Percentiles rank a stretch among this genome's conserved stretches.
Evolutionary conservation across 441 rosid species (phyloP).

Genomic region (Erodium trifolium): DNA sequence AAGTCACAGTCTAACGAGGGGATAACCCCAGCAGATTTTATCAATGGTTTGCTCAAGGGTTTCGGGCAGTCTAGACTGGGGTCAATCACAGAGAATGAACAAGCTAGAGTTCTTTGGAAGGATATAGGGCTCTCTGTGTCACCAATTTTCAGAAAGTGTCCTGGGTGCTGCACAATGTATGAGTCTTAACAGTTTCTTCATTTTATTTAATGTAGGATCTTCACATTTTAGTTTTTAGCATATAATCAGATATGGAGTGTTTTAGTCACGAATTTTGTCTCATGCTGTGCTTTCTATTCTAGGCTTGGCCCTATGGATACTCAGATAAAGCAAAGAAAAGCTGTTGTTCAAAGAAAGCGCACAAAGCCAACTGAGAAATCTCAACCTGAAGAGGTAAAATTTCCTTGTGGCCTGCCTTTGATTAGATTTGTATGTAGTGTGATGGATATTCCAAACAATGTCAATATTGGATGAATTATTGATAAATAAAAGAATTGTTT

Average conservation of each 20-base stretch:
- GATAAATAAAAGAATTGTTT: not conserved
- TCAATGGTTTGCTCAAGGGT: slow-evolving; percentile 36
- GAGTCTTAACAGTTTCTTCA: no score
- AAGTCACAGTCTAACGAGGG: slow-evolving; percentile 57
- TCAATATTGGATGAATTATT: not conserved
- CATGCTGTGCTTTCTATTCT: not conserved
- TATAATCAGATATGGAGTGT: not conserved
- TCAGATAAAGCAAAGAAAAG: slow-evolving; percentile 21
- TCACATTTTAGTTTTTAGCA: no score
- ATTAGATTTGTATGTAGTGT: not conserved
- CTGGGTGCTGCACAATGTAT: slow-evolving; percentile 24
- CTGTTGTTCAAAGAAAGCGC: slow-evolving; percentile 15
- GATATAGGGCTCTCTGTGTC: slow-evolving; percentile 22
- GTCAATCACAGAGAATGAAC: slow-evolving; percentile 9
- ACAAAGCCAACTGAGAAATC: slow-evolving; percentile 17
- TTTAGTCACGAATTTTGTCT: not conserved
- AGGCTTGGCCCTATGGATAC: slow-evolving; percentile 29
- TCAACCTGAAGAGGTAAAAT: slow-evolving; percentile 23
- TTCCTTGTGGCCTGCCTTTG: not conserved
- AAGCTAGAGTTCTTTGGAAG: slow-evolving; percentile 17
- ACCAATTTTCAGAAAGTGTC: slow-evolving; percentile 18
- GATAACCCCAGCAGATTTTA: slow-evolving; percentile 45
- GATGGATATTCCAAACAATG: not conserved
- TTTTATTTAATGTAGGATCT: no score
- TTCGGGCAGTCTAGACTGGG: slow-evolving; percentile 31